Conservation (phyloP, 306 rosid genomes). For the Casuarina glauca region DNA sequence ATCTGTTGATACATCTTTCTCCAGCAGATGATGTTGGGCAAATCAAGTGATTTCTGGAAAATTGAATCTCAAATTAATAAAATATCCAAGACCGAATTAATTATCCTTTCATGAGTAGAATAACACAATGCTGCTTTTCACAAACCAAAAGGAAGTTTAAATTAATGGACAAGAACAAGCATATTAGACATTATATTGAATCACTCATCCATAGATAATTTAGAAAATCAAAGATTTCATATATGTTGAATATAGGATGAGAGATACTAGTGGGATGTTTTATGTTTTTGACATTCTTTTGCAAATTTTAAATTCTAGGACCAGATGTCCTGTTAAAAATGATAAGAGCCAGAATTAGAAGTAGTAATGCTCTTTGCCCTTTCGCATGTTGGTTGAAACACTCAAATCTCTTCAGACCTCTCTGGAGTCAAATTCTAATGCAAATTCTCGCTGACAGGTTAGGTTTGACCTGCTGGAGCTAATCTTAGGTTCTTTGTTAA, state of each 20-base stretch:
- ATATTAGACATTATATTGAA: not conserved
- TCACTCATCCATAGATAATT: not conserved
- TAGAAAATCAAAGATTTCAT: not conserved
- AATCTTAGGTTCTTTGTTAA: too few relatives aligned
- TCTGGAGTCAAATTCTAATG: too few relatives aligned
- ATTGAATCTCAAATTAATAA: not conserved
- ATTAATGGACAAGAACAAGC: not conserved
- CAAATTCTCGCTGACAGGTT: too few relatives aligned
- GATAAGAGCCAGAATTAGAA: too few relatives aligned
- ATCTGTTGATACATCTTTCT: too few relatives aligned
- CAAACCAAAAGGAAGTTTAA: not conserved
- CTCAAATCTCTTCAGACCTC: too few relatives aligned
- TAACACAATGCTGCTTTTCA: not conserved
- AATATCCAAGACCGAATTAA: not conserved
- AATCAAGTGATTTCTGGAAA: not conserved
- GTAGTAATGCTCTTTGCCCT: too few relatives aligned
- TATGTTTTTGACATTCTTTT: not conserved
- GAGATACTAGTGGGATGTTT: not conserved
- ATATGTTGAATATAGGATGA: too few relatives aligned
- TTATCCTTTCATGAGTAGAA: not conserved
- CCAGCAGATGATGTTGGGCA: not conserved
- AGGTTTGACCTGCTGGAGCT: too few relatives aligned
- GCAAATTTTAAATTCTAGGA: too few relatives aligned
- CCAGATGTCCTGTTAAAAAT: too few relatives aligned
- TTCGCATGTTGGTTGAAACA: too few relatives aligned